These are phyloP conservation scores for Colletotrichum theobromicola DNA, from an alignment of 2,329 filamentous ascomycete species.

Conservation along the genomic window DNA sequence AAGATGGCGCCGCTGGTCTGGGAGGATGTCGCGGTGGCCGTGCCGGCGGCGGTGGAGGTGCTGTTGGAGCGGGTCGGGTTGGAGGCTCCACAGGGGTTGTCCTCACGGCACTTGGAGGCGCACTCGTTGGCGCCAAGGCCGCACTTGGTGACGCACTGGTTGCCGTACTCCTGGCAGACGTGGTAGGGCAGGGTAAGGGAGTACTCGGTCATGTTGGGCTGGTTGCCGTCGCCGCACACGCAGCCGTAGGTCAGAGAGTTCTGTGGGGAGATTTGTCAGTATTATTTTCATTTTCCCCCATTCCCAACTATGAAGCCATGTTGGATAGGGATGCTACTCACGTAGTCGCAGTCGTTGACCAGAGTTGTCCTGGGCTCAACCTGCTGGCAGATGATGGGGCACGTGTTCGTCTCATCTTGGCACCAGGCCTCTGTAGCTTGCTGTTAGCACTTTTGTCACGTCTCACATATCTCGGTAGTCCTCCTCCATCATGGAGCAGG, in stretches of 20 bases:
- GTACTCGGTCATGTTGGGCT: conserved; percentile 79
- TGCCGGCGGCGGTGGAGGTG: conserved; percentile 49
- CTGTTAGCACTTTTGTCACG: conserved; percentile 18
- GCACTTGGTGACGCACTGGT: conserved; percentile 69
- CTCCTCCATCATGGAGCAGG: neutral
- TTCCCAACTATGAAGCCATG: neutral
- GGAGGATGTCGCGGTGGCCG: conserved; percentile 38
- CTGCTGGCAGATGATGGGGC: conserved; percentile 76
- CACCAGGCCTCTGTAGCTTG: conserved; percentile 67
- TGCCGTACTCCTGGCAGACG: conserved; percentile 74
- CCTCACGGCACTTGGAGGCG: conserved; percentile 61
- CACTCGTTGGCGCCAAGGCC: conserved; percentile 59
- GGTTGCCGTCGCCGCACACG: conserved; percentile 69
- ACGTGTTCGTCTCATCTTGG: conserved; percentile 63
- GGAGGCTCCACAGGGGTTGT: conserved; percentile 77
- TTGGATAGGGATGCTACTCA: conserved; percentile 39
- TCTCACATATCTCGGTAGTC: neutral
- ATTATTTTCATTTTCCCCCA: neutral
- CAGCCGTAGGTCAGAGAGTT: conserved; percentile 71
- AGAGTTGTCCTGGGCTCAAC: conserved; percentile 53
- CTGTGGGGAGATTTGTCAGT: conserved; percentile 36
- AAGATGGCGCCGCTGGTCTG: conserved; percentile 42
- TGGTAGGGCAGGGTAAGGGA: conserved; percentile 80
- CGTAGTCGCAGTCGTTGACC: conserved; percentile 71
- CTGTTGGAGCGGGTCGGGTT: conserved; percentile 71